phyloP scores from a whole-genome alignment of 169 alveolate genomes.

The Plasmodium blacklocki region DNA sequence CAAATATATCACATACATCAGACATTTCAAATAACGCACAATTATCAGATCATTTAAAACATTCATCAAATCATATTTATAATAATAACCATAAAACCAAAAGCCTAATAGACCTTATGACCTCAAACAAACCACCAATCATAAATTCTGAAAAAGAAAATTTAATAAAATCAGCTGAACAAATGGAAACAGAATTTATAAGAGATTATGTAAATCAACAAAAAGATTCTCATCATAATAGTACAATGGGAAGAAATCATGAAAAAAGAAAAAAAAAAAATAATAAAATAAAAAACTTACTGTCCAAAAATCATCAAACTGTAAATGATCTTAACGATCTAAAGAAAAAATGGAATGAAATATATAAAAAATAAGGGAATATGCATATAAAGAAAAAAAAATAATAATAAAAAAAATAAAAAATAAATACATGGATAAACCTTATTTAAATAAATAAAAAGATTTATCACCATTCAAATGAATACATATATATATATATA shows the following conservation, averaged over 20 bases:
- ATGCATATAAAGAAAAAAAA: background rate
- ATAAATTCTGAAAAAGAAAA: slow-evolving; percentile 67
- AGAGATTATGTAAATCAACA: slow-evolving; percentile 43
- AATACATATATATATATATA: too few species aligned
- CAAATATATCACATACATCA: too few species aligned
- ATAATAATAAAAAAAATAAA: background rate
- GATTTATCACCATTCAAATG: too few species aligned
- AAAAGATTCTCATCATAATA: slow-evolving; percentile 27
- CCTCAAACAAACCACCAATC: slow-evolving; percentile 52
- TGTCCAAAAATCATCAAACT: slow-evolving; percentile 47
- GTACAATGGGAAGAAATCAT: slow-evolving; percentile 41
- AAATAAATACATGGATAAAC: too few species aligned
- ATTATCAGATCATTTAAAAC: too few species aligned
- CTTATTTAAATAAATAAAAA: too few species aligned
- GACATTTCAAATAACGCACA: too few species aligned
- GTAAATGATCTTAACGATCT: slow-evolving; percentile 23
- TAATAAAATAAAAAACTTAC: slow-evolving; percentile 8
- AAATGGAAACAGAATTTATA: slow-evolving; percentile 74
- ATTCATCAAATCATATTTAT: too few species aligned
- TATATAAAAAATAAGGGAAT: slow-evolving; percentile 10
- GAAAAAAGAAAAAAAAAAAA: slow-evolving; percentile 39
- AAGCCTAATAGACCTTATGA: slow-evolving; percentile 51
- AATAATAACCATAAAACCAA: slow-evolving; percentile 10
- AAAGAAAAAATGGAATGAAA: slow-evolving; percentile 60
- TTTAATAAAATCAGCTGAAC: slow-evolving; percentile 76